These are phyloP conservation scores for Leptomonas pyrrhocoris DNA, from an alignment of 208 protist species.

Conservation along the genomic window DNA sequence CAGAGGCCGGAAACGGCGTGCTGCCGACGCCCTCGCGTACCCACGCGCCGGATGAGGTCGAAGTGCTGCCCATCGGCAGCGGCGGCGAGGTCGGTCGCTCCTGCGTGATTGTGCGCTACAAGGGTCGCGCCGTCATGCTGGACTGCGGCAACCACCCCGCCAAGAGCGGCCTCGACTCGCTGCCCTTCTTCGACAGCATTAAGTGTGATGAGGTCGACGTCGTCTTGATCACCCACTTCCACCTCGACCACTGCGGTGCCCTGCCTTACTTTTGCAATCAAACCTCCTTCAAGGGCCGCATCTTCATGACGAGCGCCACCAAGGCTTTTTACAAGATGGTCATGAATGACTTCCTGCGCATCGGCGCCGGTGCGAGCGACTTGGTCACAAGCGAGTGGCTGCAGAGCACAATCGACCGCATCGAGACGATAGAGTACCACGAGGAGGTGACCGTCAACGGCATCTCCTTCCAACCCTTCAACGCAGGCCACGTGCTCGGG, in stretches of 20 bases:
- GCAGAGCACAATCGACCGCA: slow-evolving; percentile 92
- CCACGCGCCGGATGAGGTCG: slow-evolving; percentile 75
- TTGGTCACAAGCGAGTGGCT: slow-evolving; percentile 96
- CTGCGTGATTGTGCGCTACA: slow-evolving; percentile 96
- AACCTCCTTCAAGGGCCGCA: slow-evolving; percentile 95
- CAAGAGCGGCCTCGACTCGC: slow-evolving; percentile 91
- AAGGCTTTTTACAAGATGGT: slow-evolving; percentile 98
- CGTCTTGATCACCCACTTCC: slow-evolving; percentile 97
- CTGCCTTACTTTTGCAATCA: slow-evolving; percentile 97
- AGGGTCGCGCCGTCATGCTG: slow-evolving; percentile 97
- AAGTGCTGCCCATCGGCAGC: slow-evolving; percentile 96
- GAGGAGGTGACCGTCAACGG: slow-evolving; percentile 96
- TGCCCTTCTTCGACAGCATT: slow-evolving; percentile 98
- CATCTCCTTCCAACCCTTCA: slow-evolving; percentile 97
- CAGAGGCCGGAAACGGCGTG: slow-evolving; percentile 16
- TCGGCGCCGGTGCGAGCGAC: slow-evolving; percentile 86
- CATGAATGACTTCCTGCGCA: slow-evolving; percentile 96
- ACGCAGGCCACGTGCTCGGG: slow-evolving; percentile 97
- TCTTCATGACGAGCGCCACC: slow-evolving; percentile 98
- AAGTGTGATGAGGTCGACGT: slow-evolving; percentile 94
- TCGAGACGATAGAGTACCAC: slow-evolving; percentile 98
- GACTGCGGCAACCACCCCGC: slow-evolving; percentile 99
- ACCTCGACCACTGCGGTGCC: slow-evolving; percentile 97
- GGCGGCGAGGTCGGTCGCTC: slow-evolving; percentile 98
- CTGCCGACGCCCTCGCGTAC: slow-evolving; percentile 10